Evolutionary conservation across 2,329 filamentous ascomycete genomes (phyloP), one percentile per base, ranked within the genome.

Genomic region (Phialophora tarda): DNA sequence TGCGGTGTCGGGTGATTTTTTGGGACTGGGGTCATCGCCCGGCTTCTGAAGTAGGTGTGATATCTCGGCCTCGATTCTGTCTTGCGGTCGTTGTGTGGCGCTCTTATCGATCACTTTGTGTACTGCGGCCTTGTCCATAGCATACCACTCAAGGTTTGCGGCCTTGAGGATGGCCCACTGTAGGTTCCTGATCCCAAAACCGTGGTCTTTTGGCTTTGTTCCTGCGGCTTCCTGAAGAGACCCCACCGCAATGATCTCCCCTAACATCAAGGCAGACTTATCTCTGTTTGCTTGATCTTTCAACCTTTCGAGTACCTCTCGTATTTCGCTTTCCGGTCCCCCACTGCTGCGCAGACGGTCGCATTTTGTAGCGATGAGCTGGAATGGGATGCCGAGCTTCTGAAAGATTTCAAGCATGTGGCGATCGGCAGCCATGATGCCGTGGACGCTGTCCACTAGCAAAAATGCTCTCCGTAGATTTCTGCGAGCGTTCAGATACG

Each of bases 351-450:
- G 24, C 48, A 88, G 67, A 66, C 84, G 84, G 73, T 92, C 89
- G 6, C 85, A 82, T 75, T 91, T 91, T 6, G 84, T 85, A n/a
- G 91, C 74, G 17, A 92, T 79, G 17, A 91, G 78, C 74, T 91
- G 88, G 74, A 88, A 86, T 0, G 85, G 81, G 17, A 91, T 83
- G 1, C 83, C 83, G n/a, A 82, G 79, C 54, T 82, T 71, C 17
- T 84, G 80, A 56, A 91, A 81, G 24, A 86, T 76, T 4, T 80
- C 77, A 7, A 92, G 78, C 23, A 91, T 78, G 47, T 84, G 78
- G 32, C 80, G 70, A 73, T 92, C 89, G 2, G 78, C 83, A n/a
- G 78, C 74, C 74, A 90, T 91, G 53, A 90, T 74, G 2, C 89
- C 88, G 73, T 89, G 87, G 28, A 83, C 76, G 1, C 85, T 80